phyloP scores from a whole-genome alignment of 257 asterid genomes.

The Ocimum tenuiflorum region DNA sequence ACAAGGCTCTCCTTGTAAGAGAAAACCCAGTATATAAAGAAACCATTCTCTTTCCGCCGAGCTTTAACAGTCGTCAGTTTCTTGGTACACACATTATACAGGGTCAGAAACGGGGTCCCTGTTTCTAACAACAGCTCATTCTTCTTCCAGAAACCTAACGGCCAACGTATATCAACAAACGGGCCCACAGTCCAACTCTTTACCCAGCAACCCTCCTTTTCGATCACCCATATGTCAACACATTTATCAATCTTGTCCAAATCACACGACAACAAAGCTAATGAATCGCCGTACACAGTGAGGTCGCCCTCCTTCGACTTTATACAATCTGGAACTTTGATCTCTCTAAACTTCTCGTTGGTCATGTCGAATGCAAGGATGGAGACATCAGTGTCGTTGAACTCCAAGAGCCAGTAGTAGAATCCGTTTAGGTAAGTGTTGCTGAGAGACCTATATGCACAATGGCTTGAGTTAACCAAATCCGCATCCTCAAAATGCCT shows the following conservation, averaged over 20 bases:
- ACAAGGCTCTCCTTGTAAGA: too few species aligned
- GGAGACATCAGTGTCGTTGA: conserved; percentile 17
- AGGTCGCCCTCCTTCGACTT: conserved; percentile 22
- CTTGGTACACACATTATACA: conserved; percentile 19
- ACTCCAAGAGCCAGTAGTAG: conserved; percentile 32
- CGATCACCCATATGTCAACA: conserved; percentile 38
- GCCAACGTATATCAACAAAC: conserved; percentile 26
- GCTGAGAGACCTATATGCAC: conserved; percentile 24
- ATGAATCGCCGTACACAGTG: conserved; percentile 24
- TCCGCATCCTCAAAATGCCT: too few species aligned
- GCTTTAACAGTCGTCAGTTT: conserved; percentile 18
- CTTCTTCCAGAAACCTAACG: conserved; percentile 39
- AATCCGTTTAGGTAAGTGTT: too few species aligned
- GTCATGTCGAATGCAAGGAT: conserved; percentile 39
- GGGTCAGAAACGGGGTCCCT: conserved; percentile 12
- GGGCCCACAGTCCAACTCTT: conserved; percentile 29
- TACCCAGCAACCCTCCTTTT: conserved; percentile 28
- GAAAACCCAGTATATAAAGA: conserved; percentile 25
- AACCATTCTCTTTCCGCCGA: conserved; percentile 19
- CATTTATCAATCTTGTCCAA: conserved; percentile 5
- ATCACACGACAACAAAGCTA: conserved; percentile 34
- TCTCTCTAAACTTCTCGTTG: too few species aligned
- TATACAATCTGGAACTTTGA: conserved; percentile 28
- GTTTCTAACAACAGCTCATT: conserved; percentile 33
- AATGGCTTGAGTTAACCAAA: conserved; percentile 19